Conservation (phyloP, 2,329 filamentous ascomycete genomes). For the Diaporthe eres region DNA sequence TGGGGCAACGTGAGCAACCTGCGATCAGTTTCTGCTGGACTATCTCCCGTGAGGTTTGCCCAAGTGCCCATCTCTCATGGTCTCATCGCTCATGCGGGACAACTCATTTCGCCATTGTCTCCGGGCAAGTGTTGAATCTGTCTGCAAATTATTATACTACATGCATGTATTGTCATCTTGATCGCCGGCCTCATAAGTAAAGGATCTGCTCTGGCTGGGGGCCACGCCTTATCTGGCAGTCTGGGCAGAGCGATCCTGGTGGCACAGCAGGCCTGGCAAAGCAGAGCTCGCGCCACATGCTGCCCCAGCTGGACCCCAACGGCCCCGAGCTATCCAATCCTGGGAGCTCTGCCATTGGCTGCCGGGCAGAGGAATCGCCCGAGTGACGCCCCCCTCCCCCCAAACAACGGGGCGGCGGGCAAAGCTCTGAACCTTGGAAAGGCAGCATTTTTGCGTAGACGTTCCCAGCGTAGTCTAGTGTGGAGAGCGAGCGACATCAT, state of each 20-base stretch:
- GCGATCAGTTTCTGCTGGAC: not conserved
- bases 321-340: slow-evolving; percentile 4
- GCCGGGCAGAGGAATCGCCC: not conserved
- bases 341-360: slow-evolving; percentile 25
- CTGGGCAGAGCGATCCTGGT: slow-evolving; percentile 14
- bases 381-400: slow-evolving; percentile 23
- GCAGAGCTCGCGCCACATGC: slow-evolving; percentile 30
- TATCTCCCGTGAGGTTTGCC: not conserved
- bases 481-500: slow-evolving; percentile 31
- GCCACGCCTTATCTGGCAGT: slow-evolving; percentile 8
- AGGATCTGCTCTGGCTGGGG: slow-evolving; percentile 4
- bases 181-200: not conserved
- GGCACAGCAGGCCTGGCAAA: not conserved
- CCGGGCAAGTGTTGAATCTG: not conserved
- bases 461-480: slow-evolving; percentile 14
- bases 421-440: slow-evolving; percentile 27
- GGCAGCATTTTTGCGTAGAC: slow-evolving; percentile 20
- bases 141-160: not conserved
- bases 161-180: not conserved
- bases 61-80: not conserved
- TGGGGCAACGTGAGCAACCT: not conserved
- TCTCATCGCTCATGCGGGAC: not conserved
- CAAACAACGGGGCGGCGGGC: slow-evolving; percentile 21
- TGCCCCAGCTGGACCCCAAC: slow-evolving; percentile 12
- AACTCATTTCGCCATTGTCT: not conserved